Conservation (phyloP, 1,139 yeast genomes). For the Zygotorulaspora mrakii region DNA sequence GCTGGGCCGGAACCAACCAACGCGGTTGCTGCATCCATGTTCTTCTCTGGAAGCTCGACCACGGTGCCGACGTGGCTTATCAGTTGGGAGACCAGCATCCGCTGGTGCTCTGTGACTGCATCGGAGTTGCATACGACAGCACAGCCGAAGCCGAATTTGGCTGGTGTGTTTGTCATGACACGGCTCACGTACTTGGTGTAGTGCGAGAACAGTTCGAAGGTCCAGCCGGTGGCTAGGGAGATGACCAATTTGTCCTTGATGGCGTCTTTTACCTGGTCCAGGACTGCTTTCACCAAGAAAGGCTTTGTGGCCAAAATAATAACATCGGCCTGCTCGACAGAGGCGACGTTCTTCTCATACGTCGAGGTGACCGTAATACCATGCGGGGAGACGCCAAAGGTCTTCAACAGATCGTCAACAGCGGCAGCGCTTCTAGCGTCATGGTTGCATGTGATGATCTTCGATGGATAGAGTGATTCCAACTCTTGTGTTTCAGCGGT, state of each 20-base stretch:
- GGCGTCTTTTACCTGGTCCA: slow-evolving; percentile 43
- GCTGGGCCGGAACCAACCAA: slow-evolving; percentile 98
- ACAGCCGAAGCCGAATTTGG: slow-evolving; percentile 87
- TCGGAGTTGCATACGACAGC: slow-evolving; percentile 77
- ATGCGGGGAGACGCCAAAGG: slow-evolving; percentile 39
- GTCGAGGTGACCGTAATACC: slow-evolving; percentile 52
- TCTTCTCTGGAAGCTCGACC: slow-evolving; percentile 75
- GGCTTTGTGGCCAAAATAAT: slow-evolving; percentile 87
- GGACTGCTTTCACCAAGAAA: slow-evolving; percentile 60
- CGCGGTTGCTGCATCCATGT: slow-evolving; percentile 96
- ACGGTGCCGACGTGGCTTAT: slow-evolving; percentile 66
- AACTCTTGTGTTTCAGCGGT: slow-evolving; percentile 39
- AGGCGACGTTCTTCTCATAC: slow-evolving; percentile 52
- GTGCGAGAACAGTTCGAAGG: slow-evolving; percentile 60
- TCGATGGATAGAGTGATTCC: slow-evolving; percentile 46
- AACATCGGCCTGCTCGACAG: slow-evolving; percentile 62
- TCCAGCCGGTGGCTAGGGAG: slow-evolving; percentile 89
- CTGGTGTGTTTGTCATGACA: slow-evolving; percentile 98
- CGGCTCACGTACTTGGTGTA: slow-evolving; percentile 64
- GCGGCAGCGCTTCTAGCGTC: slow-evolving; percentile 47
- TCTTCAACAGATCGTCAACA: slow-evolving; percentile 43
- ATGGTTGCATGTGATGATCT: slow-evolving; percentile 73
- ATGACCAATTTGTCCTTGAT: slow-evolving; percentile 61
- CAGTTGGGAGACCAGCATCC: slow-evolving; percentile 53
- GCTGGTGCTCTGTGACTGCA: slow-evolving; percentile 46